Base-by-base conservation (phyloP, 495 filamentous ascomycete species). In the Penicillium crystallinum region DNA sequence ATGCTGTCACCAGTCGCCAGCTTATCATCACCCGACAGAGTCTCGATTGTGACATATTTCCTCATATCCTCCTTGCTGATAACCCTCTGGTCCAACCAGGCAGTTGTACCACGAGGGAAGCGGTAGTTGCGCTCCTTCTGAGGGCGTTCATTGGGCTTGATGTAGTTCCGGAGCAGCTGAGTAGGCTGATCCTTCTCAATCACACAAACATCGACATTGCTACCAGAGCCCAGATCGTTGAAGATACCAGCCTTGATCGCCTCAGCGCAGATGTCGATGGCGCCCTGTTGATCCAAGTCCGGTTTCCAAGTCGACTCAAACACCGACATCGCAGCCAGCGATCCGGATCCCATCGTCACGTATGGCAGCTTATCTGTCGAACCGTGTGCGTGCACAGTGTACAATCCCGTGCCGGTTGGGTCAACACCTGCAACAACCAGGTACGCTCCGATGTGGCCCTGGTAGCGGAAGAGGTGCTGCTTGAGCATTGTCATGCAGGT, bases 401-500 rank as follows among this genome's bases (percentile, higher is more conserved):
- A 99, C 14, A 99, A 81, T 51, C 93, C 88, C n/a, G 85, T 81
- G 53, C 95, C 95, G 6, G 95, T 99, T 9, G 95, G 92, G 72
- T 99, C 95, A 51, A 95, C 91, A 52, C 95, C 95, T 3, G 95
- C 95, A 42, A 99, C 91, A 15, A 99, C 95, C 36, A 99, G 84
- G 73, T 99, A 99, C 36, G 95, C 95, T 53, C 95, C 95, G 56
- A 99, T 95, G 77, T 99, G 83, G 48, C 95, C 95, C 68, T 99
- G 91, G 77, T 99, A 87, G 55, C 88, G 85, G 87, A 97, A 99
- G 53, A 99, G 87, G 72, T 97, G 92, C 72, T 99, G 95, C 79
- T 99, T 99, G 43, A 99, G 87, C 78, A 99, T 87, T 11, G 95
- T 99, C 95, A 99, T 99, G 79, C 90, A 95, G 38, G 95, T 99